Base-by-base conservation (phyloP, 768 basidiomycete species). In the Kondoa malvinella region DNA sequence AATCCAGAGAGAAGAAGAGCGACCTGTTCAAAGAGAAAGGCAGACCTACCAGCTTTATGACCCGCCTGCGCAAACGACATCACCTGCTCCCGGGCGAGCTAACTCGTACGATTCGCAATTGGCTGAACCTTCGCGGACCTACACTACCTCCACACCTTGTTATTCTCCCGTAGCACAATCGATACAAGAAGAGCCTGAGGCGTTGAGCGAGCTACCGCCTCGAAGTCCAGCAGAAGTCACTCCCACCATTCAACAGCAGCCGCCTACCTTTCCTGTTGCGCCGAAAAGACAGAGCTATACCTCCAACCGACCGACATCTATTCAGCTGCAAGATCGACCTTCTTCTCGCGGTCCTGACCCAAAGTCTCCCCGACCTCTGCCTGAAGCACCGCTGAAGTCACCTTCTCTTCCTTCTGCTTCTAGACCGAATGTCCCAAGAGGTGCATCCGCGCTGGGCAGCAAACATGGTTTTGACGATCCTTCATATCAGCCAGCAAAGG, bases 381-480 rank as follows among this genome's bases (percentile, higher is more conserved):
- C 61, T 63, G 26, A 30, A 14, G 61, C 61, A 16, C 61, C 61
- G n/a, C 32, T 29, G 3, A 3, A 29, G 27, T 50, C 40, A 50
- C 40, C 40, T 50, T 50, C 40, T 50, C 21, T 50, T 8, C 21
- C 40, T 50, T 21, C 8, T 8, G 40, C 40, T 8, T 50, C 40
- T 50, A 8, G 40, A 50, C 40, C 40, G 8, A 21, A 21, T 50
- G 21, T 50, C 12, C 40, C 40, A 21, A 50, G 40, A 21, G 40
- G 40, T 17, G 61, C 27, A 8, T 63, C 61, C 16, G 61, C 61
- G n/a, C 30, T 63, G n/a, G 61, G 61, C n/a, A 26, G n/a, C 3
- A 27, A 32, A 17, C 30, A 63, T 33, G 61, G 61, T 32, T 63
- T 63, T n/a, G 61, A 63, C 31, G 61, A 63, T 32, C 61, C 61